Evolutionary conservation across 345 rosid genomes (phyloP), one percentile per base, ranked within the genome.

Genomic region (Eucalyptus microcorys): DNA sequence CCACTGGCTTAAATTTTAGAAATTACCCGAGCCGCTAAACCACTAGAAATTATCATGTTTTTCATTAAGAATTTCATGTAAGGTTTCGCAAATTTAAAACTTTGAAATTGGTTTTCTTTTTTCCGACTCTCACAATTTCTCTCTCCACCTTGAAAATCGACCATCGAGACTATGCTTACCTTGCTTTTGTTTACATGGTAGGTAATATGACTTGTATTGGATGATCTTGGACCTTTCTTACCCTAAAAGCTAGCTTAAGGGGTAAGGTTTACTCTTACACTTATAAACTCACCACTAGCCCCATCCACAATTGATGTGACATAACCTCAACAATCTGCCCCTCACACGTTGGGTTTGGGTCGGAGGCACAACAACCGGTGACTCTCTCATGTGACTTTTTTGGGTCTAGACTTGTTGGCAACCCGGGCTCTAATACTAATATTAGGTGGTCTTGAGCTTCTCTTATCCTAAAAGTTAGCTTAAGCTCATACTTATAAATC

Each of bases 401-500:
- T 49, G 50, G 50, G 50, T 49, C 6, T 5, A 49, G 50, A 49
- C 50, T 14, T 14, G 50, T 49, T 49, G 3, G 17, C 50, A 49
- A 49, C 0, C 17, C 4, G 1, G 1, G 50, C 50, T 1, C 1
- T 49, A 2, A 49, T 49, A 14, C 1, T 2, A 49, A 49, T 49
- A 49, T 5, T 49, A 49, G 1, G 50, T 49, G 50, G 17, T 49
- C 7, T 49, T 49, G 7, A 3, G 7, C 17, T 2, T 49, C 50
- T 49, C 17, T 49, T 3, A 49, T 49, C 17, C 16, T 49, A 49
- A 49, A 49, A 49, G 0, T 49, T 49, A 49, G 50, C 50, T 14
- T 14, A 49, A 49, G 0, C 50, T 49, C 7, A 5, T 17, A 49
- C 17, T 49, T 49, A 49, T 49, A 49, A 49, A 49, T 49, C 3